Evolutionary conservation across 179 eudicot genomes (phyloP).

Genomic region (Camellia oleifera): DNA sequence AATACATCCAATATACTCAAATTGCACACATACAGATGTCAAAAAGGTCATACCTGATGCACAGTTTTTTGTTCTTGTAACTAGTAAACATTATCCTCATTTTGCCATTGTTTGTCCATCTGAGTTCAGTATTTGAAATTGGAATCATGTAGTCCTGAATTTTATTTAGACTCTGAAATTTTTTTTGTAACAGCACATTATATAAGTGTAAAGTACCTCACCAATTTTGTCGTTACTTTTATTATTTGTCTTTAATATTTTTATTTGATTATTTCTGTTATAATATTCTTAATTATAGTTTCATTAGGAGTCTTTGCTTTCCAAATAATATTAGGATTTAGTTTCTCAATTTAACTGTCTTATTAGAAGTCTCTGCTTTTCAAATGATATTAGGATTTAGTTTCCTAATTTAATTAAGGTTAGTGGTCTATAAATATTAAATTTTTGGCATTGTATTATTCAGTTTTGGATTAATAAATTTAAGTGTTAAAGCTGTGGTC

Average conservation of each 20-base stretch:
- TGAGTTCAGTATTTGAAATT: neutral
- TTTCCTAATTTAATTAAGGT: too few species aligned
- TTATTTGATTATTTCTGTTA: neutral
- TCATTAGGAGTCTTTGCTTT: too few species aligned
- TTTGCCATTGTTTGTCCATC: neutral
- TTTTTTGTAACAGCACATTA: neutral
- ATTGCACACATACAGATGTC: neutral
- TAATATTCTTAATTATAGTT: too few species aligned
- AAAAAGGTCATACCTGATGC: neutral
- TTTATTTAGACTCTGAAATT: neutral
- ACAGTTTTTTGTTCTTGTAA: neutral
- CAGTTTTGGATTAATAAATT: too few species aligned
- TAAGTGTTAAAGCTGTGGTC: too few species aligned
- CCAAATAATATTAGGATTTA: too few species aligned
- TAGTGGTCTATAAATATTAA: too few species aligned
- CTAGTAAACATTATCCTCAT: neutral
- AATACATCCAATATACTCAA: neutral
- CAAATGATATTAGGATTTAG: too few species aligned
- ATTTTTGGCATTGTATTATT: too few species aligned
- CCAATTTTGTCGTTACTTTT: neutral
- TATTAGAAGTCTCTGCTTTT: too few species aligned
- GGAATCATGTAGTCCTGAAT: neutral
- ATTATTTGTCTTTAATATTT: neutral
- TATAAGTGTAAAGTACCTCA: neutral
- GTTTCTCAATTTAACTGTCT: too few species aligned